A percentile compares a stretch with the other conserved stretches of the same genome.
Conservation (phyloP, 2,329 filamentous ascomycete genomes). For the Neophaeococcomyces mojaviensis region DNA sequence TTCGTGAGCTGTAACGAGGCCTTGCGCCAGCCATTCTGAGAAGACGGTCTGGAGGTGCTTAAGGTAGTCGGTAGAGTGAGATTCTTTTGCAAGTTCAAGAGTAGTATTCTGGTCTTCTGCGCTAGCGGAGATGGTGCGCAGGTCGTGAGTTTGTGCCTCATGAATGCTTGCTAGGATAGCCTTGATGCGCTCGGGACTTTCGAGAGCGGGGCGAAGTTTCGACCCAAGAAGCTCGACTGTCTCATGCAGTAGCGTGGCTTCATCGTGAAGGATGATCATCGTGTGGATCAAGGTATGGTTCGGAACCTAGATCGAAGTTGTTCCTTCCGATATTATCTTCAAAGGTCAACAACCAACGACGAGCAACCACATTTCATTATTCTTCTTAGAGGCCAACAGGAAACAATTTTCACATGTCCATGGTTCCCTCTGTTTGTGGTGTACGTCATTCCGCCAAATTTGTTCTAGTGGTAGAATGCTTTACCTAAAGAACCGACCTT, state of each 20-base stretch:
- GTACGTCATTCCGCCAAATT: conserved; percentile 8
- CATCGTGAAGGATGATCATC: conserved; percentile 23
- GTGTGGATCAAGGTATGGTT: conserved; percentile 7
- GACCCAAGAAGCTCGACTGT: conserved; percentile 22
- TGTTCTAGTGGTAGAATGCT: neutral
- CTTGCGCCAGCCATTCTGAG: conserved; percentile 16
- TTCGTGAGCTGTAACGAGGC: conserved; percentile 16
- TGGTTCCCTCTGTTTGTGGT: neutral
- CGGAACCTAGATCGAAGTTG: neutral
- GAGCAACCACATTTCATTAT: no score
- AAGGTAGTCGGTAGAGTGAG: conserved; percentile 18
- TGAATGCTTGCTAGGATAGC: conserved; percentile 18
- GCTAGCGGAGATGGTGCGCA: conserved; percentile 9
- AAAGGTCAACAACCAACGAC: neutral
- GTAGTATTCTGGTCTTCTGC: conserved; percentile 7
- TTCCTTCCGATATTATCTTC: neutral
- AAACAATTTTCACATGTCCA: no score
- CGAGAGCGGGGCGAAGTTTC: conserved; percentile 19
- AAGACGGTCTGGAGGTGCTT: conserved; percentile 18
- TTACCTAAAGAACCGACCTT: neutral
- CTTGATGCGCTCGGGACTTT: conserved; percentile 19
- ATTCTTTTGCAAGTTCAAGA: conserved; percentile 12
- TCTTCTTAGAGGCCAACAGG: no score
- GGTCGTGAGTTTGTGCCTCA: conserved; percentile 12
- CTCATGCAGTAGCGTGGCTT: conserved; percentile 20